Base-by-base conservation (phyloP, 2,329 filamentous ascomycete genomes). In the Fusarium tupiense region DNA sequence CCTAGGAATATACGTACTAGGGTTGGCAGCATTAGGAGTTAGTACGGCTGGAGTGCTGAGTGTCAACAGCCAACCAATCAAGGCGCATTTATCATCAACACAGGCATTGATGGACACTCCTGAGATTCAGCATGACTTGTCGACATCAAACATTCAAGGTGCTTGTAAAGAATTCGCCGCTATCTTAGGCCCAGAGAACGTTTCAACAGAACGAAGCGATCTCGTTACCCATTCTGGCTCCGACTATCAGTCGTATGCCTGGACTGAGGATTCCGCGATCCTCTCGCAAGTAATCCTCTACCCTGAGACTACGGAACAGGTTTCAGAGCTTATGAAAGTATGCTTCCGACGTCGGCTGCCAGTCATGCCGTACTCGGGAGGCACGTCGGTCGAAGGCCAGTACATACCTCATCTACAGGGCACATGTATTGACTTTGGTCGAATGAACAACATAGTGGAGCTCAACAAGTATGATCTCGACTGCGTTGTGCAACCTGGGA, bases 381-480 rank as follows among this genome's bases (percentile, higher is more conserved):
- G 95, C 10, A 93, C 94, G 0, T 96, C 93, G 72, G 86, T 98
- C 0, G 95, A 98, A 81, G 95, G 93, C 16, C 96, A 97, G 81
- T 97, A 97, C 82, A 93, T 94, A 1, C 93, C 94, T 11, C 94
- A 94, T 0, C 92, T 91, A 78, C 94, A 94, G 9, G 95, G 95
- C 8, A 90, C 98, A 79, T 95, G 93, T 72, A 91, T 98, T 53
- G 95, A 98, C 79, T 98, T 98, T 80, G 89, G 90, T 3, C 90
- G 90, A 78, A 98, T 98, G 95, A 92, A 97, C 80, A 86, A 91
- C 76, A 92, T 98, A 22, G 75, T 98, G 33, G 86, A 91, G 56
- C 86, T 98, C 61, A 92, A 97, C 80, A 91, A 93, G 74, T 91
- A 94, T 7, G 95, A 98, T 80, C 94, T 98, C 92, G 95, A 98